phyloP scores from a whole-genome alignment of 2,329 filamentous ascomycete genomes.

The Aspergillus sp. region DNA sequence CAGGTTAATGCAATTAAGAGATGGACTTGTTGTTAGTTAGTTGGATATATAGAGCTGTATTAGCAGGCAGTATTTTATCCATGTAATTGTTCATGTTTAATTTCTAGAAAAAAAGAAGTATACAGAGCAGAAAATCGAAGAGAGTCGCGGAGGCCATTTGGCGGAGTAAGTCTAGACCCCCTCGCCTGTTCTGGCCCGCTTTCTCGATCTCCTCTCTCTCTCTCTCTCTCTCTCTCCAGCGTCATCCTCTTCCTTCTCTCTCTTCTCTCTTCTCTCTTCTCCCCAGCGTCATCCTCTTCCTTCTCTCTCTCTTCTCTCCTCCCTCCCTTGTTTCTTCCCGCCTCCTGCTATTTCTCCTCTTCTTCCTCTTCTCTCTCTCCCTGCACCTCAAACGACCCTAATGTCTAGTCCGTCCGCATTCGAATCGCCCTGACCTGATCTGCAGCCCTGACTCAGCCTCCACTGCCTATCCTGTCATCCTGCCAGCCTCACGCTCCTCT shows the following conservation, averaged over 20 bases:
- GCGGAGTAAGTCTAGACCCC: constrained; percentile 3
- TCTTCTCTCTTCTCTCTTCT: constrained; percentile 9
- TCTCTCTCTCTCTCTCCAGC: too few species aligned
- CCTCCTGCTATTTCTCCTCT: constrained; percentile 5
- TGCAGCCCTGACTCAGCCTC: constrained; percentile 10
- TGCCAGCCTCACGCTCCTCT: neutral
- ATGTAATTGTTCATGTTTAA: too few species aligned
- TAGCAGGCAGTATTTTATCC: too few species aligned
- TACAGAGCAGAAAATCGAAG: neutral
- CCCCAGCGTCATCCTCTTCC: constrained; percentile 9
- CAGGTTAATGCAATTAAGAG: too few species aligned
- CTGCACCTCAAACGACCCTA: constrained; percentile 1
- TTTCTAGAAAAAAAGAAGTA: neutral
- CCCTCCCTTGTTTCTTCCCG: constrained; percentile 7
- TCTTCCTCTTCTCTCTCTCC: constrained; percentile 4
- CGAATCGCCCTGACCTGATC: too few species aligned
- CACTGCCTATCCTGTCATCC: constrained; percentile 6
- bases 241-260: constrained; percentile 5
- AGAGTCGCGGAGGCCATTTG: too few species aligned
- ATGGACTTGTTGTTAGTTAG: too few species aligned
- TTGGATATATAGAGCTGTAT: too few species aligned
- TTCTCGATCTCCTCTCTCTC: constrained; percentile 9
- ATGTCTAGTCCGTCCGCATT: neutral
- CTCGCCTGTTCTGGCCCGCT: constrained; percentile 8
- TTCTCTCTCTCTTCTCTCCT: constrained; percentile 10